Base-by-base conservation (phyloP, 331 rosid species). In the Prunus yedoensis region DNA sequence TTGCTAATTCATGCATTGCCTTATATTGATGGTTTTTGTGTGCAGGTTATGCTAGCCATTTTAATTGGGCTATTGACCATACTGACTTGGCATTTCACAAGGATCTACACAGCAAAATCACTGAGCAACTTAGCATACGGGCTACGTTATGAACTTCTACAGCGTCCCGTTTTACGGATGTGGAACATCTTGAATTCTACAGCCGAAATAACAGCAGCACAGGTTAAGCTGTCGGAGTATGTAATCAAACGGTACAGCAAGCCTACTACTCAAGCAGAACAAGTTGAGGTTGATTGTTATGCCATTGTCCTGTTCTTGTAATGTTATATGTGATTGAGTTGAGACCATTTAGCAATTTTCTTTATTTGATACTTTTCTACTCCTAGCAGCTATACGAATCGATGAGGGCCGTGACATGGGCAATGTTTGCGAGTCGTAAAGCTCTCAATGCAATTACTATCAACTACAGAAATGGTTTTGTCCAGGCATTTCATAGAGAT, bases 81-180 rank as follows among this genome's bases (percentile, higher is more conserved):
- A 79, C 81, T 95, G 71, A 95, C 99, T 25, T 95, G 99, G 99
- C 99, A 95, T 83, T 90, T 95, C 79, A 95, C 99, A 2, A 92
- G 87, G 89, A 87, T 84, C 79, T 95, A 95, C 81, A 95, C 99
- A 1, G 78, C 89, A 47, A 87, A 89, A 76, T 95, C 99, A 15
- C 85, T 95, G 3, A 80, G 79, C 73, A 87, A 85, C 85, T 87
- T 95, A 85, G 99, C 99, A 3, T 95, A 92, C 77, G 98, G 92
- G 61, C 89, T 95, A 56, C 97, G 99, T 8, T 88, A 91, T 15
- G 99, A 95, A 77, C 90, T 95, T 81, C 92, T 95, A 3, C 99
- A 95, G 50, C 94, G 99, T 10, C 99, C 99, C 2, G 77, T 95
- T 71, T 83, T 92, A 84, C 72, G 97, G 80, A 95, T 95, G 99